phyloP scores from a whole-genome alignment of 2,329 filamentous ascomycete genomes.

The Emergomyces orientalis region DNA sequence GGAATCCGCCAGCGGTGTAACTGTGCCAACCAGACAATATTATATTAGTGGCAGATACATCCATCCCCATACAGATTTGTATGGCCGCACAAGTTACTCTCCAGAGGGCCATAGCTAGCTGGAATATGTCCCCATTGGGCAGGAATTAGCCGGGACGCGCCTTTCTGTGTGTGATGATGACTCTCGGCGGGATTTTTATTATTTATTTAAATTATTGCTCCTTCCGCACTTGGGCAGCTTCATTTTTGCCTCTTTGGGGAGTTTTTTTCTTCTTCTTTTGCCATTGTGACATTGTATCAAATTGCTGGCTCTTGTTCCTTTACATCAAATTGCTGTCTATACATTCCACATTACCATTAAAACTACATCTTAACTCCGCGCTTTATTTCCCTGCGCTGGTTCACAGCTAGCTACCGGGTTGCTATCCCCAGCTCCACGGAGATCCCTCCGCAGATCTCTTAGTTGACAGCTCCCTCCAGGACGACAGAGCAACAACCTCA shows the following conservation, averaged over 20 bases:
- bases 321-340: neutral
- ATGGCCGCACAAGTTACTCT: neutral
- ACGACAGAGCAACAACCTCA: too few relatives aligned
- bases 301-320: neutral
- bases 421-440: neutral
- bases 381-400: too few relatives aligned
- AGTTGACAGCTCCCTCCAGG: neutral
- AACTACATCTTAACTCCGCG: neutral
- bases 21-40: neutral
- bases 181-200: too few relatives aligned
- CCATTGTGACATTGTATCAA: neutral
- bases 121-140: neutral
- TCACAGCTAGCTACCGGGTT: too few relatives aligned
- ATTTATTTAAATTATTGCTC: neutral
- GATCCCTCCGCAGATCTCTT: neutral
- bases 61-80: neutral
- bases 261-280: neutral
- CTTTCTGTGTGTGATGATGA: too few relatives aligned
- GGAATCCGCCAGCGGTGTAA: neutral
- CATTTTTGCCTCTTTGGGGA: slow-evolving; percentile 2
- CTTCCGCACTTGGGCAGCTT: neutral
- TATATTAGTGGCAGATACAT: neutral
- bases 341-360: neutral
- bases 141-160: neutral
- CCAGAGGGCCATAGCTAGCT: neutral